phyloP scores from a whole-genome alignment of 1,284 basidiomycete genomes.

The Taiwanofungus camphoratus region DNA sequence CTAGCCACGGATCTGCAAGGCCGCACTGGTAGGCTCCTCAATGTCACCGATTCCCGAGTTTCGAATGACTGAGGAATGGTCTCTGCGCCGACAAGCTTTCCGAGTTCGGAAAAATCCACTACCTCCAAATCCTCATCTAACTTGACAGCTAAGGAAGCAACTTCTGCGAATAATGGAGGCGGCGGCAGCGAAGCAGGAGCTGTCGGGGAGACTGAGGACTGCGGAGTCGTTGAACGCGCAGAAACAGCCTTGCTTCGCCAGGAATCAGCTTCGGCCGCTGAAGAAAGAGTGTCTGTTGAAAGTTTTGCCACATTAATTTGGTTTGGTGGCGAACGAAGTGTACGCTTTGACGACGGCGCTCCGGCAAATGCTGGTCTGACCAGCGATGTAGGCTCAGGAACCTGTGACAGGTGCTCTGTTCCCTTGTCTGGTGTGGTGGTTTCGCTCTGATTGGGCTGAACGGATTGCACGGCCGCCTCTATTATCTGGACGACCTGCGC shows the following conservation, averaged over 20 bases:
- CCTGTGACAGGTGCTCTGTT: conserved; percentile 1
- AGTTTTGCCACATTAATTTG: conserved; percentile 22
- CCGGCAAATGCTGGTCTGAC: conserved; percentile 18
- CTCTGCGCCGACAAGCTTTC: conserved; percentile 50
- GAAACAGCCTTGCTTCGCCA: conserved; percentile 53
- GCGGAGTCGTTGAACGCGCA: conserved; percentile 24
- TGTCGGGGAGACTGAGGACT: conserved; percentile 8
- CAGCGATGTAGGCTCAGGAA: conserved; percentile 10
- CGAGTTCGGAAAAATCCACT: conserved; percentile 73
- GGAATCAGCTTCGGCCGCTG: conserved; percentile 43
- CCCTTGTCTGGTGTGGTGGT: conserved; percentile 23
- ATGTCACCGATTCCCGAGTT: conserved; percentile 19
- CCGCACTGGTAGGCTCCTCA: conserved; percentile 10
- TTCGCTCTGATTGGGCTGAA: not conserved
- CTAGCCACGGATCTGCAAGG: conserved; percentile 49
- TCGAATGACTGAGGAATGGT: conserved; percentile 21
- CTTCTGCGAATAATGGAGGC: conserved; percentile 37
- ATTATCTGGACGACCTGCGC: conserved; percentile 40
- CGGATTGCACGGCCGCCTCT: conserved; percentile 34
- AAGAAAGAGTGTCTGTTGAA: conserved; percentile 25
- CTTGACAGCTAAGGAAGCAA: conserved; percentile 41
- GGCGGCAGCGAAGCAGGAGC: conserved; percentile 23
- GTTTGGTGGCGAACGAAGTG: conserved; percentile 12
- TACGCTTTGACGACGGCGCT: conserved; percentile 30
- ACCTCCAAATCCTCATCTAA: conserved; percentile 63